Evolutionary conservation across 805 yeast species (phyloP), one percentile per base, ranked within the genome.

Genomic region (Lipomyces kockii): DNA sequence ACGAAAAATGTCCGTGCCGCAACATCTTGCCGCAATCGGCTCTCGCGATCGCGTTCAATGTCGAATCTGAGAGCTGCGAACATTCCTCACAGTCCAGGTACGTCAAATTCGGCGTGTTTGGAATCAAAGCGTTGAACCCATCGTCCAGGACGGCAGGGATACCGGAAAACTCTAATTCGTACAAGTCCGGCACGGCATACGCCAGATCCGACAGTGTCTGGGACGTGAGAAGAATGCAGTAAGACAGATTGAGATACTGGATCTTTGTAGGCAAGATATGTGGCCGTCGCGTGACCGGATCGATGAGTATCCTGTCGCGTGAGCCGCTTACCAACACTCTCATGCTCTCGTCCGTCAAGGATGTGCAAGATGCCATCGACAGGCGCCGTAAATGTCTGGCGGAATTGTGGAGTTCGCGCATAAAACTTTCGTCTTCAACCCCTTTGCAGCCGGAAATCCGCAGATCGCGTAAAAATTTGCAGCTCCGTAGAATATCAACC

Each of bases 51-150:
- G 27, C 43, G 35, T 32, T 43, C n/a, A 69, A 29, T 9, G 71
- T 68, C 25, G 43, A 22, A 22, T 64, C 61, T 4, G 68, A 55
- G 46, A 69, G 20, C 37, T 58, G 54, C 14, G 34, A 39, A 32
- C 65, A 60, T 25, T 56, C 58, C 49, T 69, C 72, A 53, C 71
- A 68, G 60, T 69, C 72, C n/a, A 69, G 60, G 55, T 34, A 64
- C 20, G n/a, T 9, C 11, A 67, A 51, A 20, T 35, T 20, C 25
- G 63, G 62, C 7, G 60, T 53, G 11, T 63, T 66, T 20, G 58
- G 58, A 29, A 69, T 22, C n/a, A 68, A 46, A 5, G 58, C 32
- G 12, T 27, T 35, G 20, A 68, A 34, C 2, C 64, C 66, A 37
- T 54, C 62, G 34, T 66, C 70, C 20, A 53, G 53, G 35, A 67